phyloP scores from a whole-genome alignment of 78 protist genomes.

The Goniomonas avonlea region DNA sequence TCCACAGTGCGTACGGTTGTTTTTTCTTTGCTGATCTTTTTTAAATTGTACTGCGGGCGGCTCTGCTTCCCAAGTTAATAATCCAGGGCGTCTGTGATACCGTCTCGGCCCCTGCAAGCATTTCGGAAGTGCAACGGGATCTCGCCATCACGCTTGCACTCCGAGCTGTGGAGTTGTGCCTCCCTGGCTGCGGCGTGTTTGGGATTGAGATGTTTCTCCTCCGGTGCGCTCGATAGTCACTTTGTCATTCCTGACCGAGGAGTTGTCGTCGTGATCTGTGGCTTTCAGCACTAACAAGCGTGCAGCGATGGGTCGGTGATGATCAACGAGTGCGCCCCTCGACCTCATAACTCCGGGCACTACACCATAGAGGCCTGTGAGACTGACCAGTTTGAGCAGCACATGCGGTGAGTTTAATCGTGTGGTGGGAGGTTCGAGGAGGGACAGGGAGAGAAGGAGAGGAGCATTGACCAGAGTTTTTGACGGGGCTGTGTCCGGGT shows the following conservation, averaged over 20 bases:
- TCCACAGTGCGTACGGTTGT: neutral
- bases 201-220: slow-evolving; percentile 75
- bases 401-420: no score
- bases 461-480: no score
- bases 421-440: no score
- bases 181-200: slow-evolving; percentile 51
- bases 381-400: slow-evolving; percentile 72
- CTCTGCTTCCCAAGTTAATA: no score
- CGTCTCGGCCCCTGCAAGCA: neutral
- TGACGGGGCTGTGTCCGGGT: slow-evolving; percentile 61
- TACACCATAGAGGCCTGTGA: slow-evolving; percentile 81
- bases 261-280: no score
- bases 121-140: neutral
- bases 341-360: slow-evolving; percentile 90
- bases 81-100: neutral
- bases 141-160: neutral
- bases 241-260: no score
- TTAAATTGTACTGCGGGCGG: neutral
- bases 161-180: neutral
- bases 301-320: slow-evolving; percentile 46
- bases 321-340: slow-evolving; percentile 86
- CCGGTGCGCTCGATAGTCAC: no score
- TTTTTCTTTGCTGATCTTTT: neutral
- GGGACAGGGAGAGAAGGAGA: no score
- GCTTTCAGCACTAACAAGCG: neutral